Evolutionary conservation across 805 yeast species (phyloP), one percentile per base, ranked within the genome.

Genomic region (Metschnikowia matae): DNA sequence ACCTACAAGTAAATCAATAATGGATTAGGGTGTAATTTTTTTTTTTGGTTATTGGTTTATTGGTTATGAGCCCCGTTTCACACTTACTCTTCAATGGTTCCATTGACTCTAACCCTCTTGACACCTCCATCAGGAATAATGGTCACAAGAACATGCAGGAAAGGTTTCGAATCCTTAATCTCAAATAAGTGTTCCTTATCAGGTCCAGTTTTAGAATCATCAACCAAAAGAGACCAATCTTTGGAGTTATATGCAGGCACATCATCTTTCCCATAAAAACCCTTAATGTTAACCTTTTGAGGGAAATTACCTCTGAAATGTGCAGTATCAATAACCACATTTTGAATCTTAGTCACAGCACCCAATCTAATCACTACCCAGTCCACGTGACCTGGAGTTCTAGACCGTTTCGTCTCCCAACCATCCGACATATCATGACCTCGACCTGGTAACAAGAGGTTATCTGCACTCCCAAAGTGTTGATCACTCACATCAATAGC

Each of bases 341-440:
- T 73, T 23, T 77, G 70, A 48, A 89, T 74, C 14, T 74, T 74
- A 3, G 89, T 75, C 40, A 65, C 62, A 33, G 84, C 81, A 17
- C 97, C 97, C 48, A 92, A 78, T 59, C 85, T 81, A 51, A 92
- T 79, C 47, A 89, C 80, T 2, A 83, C 96, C 97, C 97, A 92
- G 73, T 92, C 99, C 36, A 80, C 83, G 66, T 92, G 98, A 40
- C 88, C 90, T 3, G 83, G 80, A 11, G 72, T 75, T 65, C 98
- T 80, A 1, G 97, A 89, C 66, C 99, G 82, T 60, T 81, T 82
- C 21, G 99, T 92, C 67, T 92, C 99, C 99, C 99, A 92, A 13
- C 99, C 99, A 64, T 94, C 98, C 46, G 94, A 82, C 98, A 92
- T 92, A 68, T 92, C 97, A 60, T 78, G 81, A 47, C 99, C 99